Conservation (phyloP, 2,329 filamentous ascomycete genomes). For the Sarocladiaceae sp. region DNA sequence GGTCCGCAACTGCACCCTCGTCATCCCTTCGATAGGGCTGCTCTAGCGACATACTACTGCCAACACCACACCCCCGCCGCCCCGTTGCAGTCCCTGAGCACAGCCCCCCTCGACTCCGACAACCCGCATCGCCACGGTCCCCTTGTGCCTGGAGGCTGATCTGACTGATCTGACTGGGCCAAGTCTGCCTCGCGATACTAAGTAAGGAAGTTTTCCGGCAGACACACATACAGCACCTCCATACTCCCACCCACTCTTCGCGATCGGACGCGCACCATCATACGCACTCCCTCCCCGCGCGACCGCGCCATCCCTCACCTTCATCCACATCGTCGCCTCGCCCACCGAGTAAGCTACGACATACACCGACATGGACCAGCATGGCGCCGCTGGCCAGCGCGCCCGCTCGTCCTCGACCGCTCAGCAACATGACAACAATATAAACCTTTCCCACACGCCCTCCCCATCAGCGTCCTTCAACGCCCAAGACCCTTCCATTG, state of each 20-base stretch:
- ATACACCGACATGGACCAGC: slow-evolving; percentile 33
- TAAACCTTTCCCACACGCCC: slow-evolving; percentile 62
- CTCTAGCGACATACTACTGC: no score
- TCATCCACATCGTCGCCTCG: neutral
- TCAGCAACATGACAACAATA: slow-evolving; percentile 53
- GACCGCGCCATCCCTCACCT: neutral
- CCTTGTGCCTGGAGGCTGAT: slow-evolving; percentile 6
- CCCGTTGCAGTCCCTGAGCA: slow-evolving; percentile 6
- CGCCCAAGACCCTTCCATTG: slow-evolving; percentile 39
- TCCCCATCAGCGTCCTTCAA: slow-evolving; percentile 55
- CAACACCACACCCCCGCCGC: neutral
- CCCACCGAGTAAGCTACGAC: neutral
- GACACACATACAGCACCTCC: slow-evolving; percentile 2
- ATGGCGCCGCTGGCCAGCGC: slow-evolving; percentile 24
- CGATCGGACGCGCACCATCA: neutral
- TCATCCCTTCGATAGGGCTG: neutral
- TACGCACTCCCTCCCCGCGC: slow-evolving; percentile 4
- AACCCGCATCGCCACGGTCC: slow-evolving; percentile 6
- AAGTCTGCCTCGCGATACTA: slow-evolving; percentile 9
- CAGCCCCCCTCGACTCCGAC: slow-evolving; percentile 4
- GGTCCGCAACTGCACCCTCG: no score
- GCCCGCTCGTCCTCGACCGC: slow-evolving; percentile 58
- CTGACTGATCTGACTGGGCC: no score
- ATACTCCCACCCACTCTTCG: neutral
- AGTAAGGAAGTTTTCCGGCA: neutral